phyloP scores from a whole-genome alignment of 805 yeast species.

The Candida manassasensis region DNA sequence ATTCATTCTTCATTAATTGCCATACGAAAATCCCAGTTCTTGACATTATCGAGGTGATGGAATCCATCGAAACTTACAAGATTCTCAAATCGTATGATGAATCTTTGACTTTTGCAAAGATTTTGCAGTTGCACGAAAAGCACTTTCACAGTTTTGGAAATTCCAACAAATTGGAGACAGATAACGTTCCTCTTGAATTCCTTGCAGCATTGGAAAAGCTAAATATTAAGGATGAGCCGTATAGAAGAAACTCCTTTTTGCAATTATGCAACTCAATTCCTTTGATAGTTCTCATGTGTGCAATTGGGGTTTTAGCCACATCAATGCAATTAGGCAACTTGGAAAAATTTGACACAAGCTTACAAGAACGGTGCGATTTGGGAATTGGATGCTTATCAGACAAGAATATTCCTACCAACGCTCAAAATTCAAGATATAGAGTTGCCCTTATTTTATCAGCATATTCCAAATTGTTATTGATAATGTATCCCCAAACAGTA shows the following conservation, averaged over 20 bases:
- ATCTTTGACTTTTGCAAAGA: slow-evolving; percentile 14
- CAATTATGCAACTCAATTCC: slow-evolving; percentile 22
- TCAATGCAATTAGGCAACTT: slow-evolving; percentile 30
- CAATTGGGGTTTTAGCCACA: slow-evolving; percentile 28
- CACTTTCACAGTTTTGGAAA: slow-evolving; percentile 1
- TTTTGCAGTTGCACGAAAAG: slow-evolving; percentile 11
- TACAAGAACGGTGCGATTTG: slow-evolving; percentile 22
- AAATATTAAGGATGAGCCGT: slow-evolving; percentile 14
- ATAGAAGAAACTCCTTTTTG: slow-evolving; percentile 17
- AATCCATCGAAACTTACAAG: slow-evolving; percentile 23
- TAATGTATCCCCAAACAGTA: slow-evolving; percentile 18
- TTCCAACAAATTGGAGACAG: slow-evolving; percentile 1
- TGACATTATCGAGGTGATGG: slow-evolving; percentile 25
- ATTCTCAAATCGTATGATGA: slow-evolving; percentile 16
- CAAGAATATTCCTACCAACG: slow-evolving; percentile 7
- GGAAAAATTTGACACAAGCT: slow-evolving; percentile 21
- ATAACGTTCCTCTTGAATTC: slow-evolving; percentile 8
- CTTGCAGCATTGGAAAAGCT: slow-evolving; percentile 11
- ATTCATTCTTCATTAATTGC: slow-evolving; percentile 27
- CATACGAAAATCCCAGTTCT: slow-evolving; percentile 31
- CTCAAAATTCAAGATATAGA: slow-evolving; percentile 16
- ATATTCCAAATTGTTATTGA: slow-evolving; percentile 17
- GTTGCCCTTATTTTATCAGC: slow-evolving; percentile 20
- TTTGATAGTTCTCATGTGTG: slow-evolving; percentile 24
- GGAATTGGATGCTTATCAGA: slow-evolving; percentile 17